Percentiles rank a stretch among this genome's conserved stretches.
phyloP scores from a whole-genome alignment of 106 monocot genomes.

The Iris macrosiphon region DNA sequence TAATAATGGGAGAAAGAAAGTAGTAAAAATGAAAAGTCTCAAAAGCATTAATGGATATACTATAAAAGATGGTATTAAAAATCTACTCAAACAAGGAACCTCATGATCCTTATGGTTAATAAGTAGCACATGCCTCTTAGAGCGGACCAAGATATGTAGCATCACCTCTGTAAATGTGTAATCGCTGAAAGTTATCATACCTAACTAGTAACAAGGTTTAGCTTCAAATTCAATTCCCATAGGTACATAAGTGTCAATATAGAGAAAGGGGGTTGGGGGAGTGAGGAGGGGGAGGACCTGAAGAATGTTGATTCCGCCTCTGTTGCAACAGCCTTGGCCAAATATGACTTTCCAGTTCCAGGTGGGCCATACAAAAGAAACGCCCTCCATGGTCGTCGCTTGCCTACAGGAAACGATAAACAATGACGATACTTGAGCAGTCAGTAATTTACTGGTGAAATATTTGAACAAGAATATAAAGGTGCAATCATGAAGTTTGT shows the following conservation, averaged over 20 bases:
- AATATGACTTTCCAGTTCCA: slow-evolving; percentile 85
- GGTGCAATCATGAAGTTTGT: too few species aligned
- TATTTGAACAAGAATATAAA: not conserved
- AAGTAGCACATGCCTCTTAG: too few species aligned
- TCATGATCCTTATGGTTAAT: too few species aligned
- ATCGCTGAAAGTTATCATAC: too few species aligned
- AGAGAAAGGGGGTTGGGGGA: not conserved
- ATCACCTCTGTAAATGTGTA: too few species aligned
- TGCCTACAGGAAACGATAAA: slow-evolving; percentile 31
- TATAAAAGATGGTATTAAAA: too few species aligned
- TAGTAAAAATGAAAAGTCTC: too few species aligned
- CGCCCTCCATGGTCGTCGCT: slow-evolving; percentile 80
- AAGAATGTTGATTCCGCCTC: slow-evolving; percentile 83
- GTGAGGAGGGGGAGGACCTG: slow-evolving; percentile 36
- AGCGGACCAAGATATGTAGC: too few species aligned
- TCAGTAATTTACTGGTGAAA: not conserved
- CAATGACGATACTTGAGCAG: not conserved
- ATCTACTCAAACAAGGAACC: too few species aligned
- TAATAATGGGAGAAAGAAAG: too few species aligned
- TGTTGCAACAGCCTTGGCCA: slow-evolving; percentile 82
- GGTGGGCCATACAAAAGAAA: slow-evolving; percentile 85
- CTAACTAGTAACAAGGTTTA: not conserved
- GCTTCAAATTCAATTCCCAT: not conserved
- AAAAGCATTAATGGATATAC: too few species aligned
- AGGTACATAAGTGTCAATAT: not conserved